A percentile compares a stretch with the other conserved stretches of the same genome.
Conservation (phyloP, 2,329 filamentous ascomycete genomes). For the Fonsecaea multimorphosa region DNA sequence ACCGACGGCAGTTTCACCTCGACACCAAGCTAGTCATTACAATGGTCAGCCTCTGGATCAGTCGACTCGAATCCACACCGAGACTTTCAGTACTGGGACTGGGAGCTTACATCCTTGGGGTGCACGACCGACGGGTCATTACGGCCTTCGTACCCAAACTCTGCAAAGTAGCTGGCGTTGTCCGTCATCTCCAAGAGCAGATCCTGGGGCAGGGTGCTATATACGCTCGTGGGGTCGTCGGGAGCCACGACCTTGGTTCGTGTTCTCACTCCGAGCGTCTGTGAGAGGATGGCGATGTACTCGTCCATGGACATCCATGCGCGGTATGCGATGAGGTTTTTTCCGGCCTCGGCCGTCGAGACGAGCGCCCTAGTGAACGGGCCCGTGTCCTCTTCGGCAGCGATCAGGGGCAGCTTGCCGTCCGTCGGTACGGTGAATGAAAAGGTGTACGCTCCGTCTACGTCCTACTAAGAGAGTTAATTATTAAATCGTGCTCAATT, state of each 20-base stretch:
- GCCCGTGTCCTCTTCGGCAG: slow-evolving; percentile 49
- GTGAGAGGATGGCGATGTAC: slow-evolving; percentile 46
- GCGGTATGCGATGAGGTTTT: slow-evolving; percentile 56
- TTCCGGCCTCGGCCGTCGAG: slow-evolving; percentile 46
- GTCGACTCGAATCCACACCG: not conserved
- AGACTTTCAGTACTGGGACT: not conserved
- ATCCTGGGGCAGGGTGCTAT: slow-evolving; percentile 42
- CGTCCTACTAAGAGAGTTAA: slow-evolving; percentile 11
- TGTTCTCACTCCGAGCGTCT: slow-evolving; percentile 48
- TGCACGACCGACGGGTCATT: slow-evolving; percentile 20
- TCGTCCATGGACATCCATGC: slow-evolving; percentile 47
- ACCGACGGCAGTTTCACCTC: slow-evolving; percentile 24
- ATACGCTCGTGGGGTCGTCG: slow-evolving; percentile 44
- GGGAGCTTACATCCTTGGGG: slow-evolving; percentile 28
- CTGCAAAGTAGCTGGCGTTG: slow-evolving; percentile 45
- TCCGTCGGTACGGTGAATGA: slow-evolving; percentile 21
- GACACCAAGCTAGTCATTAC: slow-evolving; percentile 24
- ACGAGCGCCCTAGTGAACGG: slow-evolving; percentile 54
- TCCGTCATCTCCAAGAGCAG: slow-evolving; percentile 50
- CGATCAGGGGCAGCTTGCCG: slow-evolving; percentile 50
- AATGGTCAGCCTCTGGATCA: not conserved
- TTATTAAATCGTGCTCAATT: not conserved
- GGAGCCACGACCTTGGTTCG: slow-evolving; percentile 38
- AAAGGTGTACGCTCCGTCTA: slow-evolving; percentile 22
- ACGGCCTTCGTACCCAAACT: slow-evolving; percentile 51